phyloP scores from a whole-genome alignment of 139 green algal genomes.

The Volvox reticuliferus region DNA sequence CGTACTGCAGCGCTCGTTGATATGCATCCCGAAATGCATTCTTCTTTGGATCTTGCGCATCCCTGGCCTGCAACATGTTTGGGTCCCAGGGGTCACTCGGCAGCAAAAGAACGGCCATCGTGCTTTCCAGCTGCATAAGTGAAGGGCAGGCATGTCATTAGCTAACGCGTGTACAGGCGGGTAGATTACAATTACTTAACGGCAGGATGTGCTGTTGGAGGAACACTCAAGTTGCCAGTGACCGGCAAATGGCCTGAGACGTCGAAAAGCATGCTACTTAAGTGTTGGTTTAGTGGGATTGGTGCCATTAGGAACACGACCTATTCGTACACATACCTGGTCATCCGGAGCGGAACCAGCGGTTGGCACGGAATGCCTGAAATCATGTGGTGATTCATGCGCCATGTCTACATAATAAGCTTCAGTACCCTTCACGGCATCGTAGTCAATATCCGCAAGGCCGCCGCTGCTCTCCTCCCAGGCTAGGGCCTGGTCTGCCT shows the following conservation, averaged over 20 bases:
- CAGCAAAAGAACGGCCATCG: no score
- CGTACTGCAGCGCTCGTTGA: slow-evolving; percentile 8
- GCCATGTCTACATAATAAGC: neutral
- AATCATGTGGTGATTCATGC: neutral
- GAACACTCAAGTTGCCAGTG: no score
- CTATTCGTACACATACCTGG: neutral
- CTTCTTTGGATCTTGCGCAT: neutral
- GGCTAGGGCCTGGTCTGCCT: neutral
- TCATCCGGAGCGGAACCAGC: neutral
- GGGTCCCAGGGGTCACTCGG: neutral
- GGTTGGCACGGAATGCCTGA: neutral
- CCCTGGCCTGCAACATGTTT: neutral
- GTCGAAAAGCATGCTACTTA: no score
- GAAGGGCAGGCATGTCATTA: no score
- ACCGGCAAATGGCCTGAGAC: no score
- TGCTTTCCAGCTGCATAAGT: no score
- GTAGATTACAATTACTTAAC: no score
- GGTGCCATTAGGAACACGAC: no score
- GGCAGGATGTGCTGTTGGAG: no score
- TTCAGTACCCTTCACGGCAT: neutral
- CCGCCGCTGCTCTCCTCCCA: slow-evolving; percentile 8
- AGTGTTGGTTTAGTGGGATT: no score
- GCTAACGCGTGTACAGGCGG: no score
- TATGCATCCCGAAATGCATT: neutral
- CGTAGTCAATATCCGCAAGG: neutral